Base-by-base conservation (phyloP, 352 stramenopile species). In the Pythium aquatile region DNA sequence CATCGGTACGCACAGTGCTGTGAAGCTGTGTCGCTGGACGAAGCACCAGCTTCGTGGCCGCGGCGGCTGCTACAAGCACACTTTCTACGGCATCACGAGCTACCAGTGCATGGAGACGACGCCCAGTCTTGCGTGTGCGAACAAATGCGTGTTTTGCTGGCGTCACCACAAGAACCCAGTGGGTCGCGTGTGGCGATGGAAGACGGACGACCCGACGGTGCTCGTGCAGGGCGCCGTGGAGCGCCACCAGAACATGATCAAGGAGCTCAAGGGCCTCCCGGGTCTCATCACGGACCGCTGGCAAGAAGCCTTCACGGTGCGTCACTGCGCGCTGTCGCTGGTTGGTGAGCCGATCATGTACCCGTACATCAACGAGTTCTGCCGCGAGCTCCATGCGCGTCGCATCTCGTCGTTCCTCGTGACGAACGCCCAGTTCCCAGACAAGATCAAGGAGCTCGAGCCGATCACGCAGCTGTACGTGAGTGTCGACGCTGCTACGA, bases 41-140 rank as follows among this genome's bases (percentile, higher is more conserved):
- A 99, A 99, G 75, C 94, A 99, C 73, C 97, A 99, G 66, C 77
- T 99, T 16, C 88, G 97, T 42, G 97, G 97, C 24, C 85, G 96
- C 47, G 97, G 97, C 44, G 97, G 96, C 17, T 99, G 97, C 76
- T 99, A 99, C 85, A 99, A 99, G 75, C 97, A 99, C 72, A 98
- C 95, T 17, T 99, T 99, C 74, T 99, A 99, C 72, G 97, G 97
- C n/a, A 99, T 99, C 66, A 99, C 95, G 35, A 98, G 84, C 55
- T 99, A 99, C 71, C 96, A 99, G 79, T 99, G 97, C 73, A 99
- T 99, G 97, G 97, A 99, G 80, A 97, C 94, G 16, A 99, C 97
- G 20, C 96, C 97, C 9, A 98, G 86, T 69, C 69, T 99, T 8
- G 97, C 97, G 16, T 99, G 97, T 76, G 97, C 97, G 26, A 99